Percentiles rank a stretch among this genome's conserved stretches.
Evolutionary conservation across 805 yeast species (phyloP).

Genomic region (Priceomyces fermenticarens): DNA sequence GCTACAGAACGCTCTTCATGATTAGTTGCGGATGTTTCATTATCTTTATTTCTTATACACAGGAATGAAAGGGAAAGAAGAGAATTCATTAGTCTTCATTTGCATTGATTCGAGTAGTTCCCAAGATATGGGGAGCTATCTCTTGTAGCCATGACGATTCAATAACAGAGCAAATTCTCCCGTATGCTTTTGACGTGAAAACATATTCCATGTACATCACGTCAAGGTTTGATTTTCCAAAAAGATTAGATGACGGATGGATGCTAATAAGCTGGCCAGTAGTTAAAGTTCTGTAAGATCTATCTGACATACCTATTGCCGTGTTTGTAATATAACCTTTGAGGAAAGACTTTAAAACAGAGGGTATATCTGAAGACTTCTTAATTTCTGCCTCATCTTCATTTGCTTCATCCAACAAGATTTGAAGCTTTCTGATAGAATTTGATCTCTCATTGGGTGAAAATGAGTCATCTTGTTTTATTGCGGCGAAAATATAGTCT

Average conservation of each 20-base stretch:
- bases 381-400: slow-evolving; percentile 18
- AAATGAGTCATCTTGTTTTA: slow-evolving; percentile 38
- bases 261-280: slow-evolving; percentile 83
- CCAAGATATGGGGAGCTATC: slow-evolving; percentile 63
- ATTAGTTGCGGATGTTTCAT: no score
- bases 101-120: slow-evolving; percentile 30
- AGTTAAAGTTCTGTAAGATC: slow-evolving; percentile 82
- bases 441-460: slow-evolving; percentile 22
- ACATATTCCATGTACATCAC: slow-evolving; percentile 96
- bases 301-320: slow-evolving; percentile 92
- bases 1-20: no score
- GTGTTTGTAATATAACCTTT: slow-evolving; percentile 83
- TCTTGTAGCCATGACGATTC: slow-evolving; percentile 86
- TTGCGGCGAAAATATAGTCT: slow-evolving; percentile 58
- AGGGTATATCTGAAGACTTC: slow-evolving; percentile 47
- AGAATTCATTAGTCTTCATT: neutral
- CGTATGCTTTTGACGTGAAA: slow-evolving; percentile 89
- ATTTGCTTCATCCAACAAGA: slow-evolving; percentile 21
- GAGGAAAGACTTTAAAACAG: slow-evolving; percentile 73
- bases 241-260: slow-evolving; percentile 87
- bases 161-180: slow-evolving; percentile 79
- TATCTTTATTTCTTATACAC: no score
- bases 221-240: slow-evolving; percentile 70
- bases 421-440: slow-evolving; percentile 21
- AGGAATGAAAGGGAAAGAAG: no score